Base-by-base conservation (phyloP, 805 yeast genomes). In the Metschnikowia gruessii region DNA sequence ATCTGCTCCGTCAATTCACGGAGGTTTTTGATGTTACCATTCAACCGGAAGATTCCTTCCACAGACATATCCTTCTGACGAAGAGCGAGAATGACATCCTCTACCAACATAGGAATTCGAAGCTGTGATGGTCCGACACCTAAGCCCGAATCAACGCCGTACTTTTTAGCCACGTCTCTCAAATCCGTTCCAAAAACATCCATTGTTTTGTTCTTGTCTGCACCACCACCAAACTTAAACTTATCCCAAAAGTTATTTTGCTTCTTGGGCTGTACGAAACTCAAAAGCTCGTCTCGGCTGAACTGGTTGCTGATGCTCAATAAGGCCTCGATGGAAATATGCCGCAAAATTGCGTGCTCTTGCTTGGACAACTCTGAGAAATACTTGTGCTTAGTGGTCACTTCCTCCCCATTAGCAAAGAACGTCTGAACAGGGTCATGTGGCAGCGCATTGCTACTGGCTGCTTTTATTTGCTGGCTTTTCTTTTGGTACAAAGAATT, bases 41-140 rank as follows among this genome's bases (percentile, higher is more conserved):
- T 94, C 61, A 91, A 85, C 58, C 99, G 80, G 76, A 94, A 94
- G 4, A 94, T 85, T 49, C 99, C 99, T 65, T 94, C 99, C 26
- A 83, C 90, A 2, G 97, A 87, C 85, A 92, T 81, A 66, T 94
- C 98, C 74, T 87, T 89, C 49, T 85, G 92, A 43, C 87, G 79
- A 72, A 94, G 78, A 0, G 95, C 87, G 26, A 81, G 78, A 30
- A 94, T 81, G 15, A 91, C 70, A 58, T 94, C 98, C 58, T 92
- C 98, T 36, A 94, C 75, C 32, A 94, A 72, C 40, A 87, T 76
- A 0, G 99, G 99, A 35, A 94, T 85, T 31, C 82, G 76, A 36
- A 94, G 75, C 53, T 82, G 82, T 1, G 82, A 72, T 0, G 96
- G 90, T 0, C 96, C 96, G 39, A 85, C 85, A 2, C 95, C 96